Base-by-base conservation (phyloP, 768 basidiomycete genomes). In the Leccinum boreale region DNA sequence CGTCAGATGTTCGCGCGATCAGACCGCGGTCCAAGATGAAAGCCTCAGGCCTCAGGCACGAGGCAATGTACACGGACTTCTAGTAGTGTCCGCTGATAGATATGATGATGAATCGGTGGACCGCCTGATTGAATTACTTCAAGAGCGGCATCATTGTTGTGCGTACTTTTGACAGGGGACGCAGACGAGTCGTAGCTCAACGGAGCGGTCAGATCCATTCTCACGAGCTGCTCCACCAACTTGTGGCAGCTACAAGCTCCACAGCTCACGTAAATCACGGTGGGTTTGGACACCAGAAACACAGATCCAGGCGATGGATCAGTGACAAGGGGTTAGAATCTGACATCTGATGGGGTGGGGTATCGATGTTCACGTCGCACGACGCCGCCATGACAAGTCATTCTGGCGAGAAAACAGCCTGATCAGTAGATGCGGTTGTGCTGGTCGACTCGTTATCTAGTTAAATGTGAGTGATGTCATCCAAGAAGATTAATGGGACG, bases 401-500 rank as follows among this genome's bases (percentile, higher is more conserved):
- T 36, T 44, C n/a, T 7, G 46, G 10, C 31, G 29, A 17, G n/a
- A 29, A 44, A 39, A 2, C 21, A 56, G 39, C 36, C 10, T 36
- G 45, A 36, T 52, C 24, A 44, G 31, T 49, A 23, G 24, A 23
- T 31, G 28, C 29, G 12, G 35, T 48, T 47, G 36, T 11, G 19
- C 26, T 11, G 10, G 39, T 42, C 36, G 15, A 21, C 28, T 52
- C 29, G 33, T 50, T 46, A 36, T 21, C 31, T 39, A 62, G 28
- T 48, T 47, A 57, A 39, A 53, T 58, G 46, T 53, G 29, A 53
- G 52, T 53, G 61, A 60, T 63, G 62, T 65, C 56, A 21, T 51
- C 35, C 51, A 19, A 47, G 49, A 49, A 46, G 45, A 10, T 15
- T 9, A 5, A 35, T 28, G 36, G 28, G 23, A 57, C 54, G 21